phyloP scores from a whole-genome alignment of 192 early-diverging fungal species.

The Geranomyces michiganensis region DNA sequence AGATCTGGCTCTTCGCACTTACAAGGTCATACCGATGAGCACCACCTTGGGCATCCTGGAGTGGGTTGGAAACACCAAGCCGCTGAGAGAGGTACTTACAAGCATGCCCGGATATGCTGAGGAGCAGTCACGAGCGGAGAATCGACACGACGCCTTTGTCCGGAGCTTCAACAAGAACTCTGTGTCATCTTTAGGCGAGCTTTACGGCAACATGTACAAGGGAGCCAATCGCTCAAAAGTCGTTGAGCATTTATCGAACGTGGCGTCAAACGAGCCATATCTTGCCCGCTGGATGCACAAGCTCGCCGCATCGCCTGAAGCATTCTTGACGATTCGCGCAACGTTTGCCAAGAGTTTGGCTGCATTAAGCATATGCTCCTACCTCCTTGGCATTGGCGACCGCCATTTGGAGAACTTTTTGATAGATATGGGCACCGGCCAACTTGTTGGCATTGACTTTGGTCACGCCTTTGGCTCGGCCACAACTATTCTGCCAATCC shows the following conservation, averaged over 20 bases:
- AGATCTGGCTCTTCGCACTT: slow-evolving; percentile 63
- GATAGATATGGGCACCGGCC: slow-evolving; percentile 67
- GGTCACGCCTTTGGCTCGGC: slow-evolving; percentile 83
- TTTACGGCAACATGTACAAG: slow-evolving; percentile 59
- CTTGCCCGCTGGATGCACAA: slow-evolving; percentile 59
- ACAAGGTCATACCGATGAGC: slow-evolving; percentile 65
- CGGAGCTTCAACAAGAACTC: slow-evolving; percentile 38
- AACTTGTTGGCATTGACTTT: slow-evolving; percentile 78
- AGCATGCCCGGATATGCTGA: slow-evolving; percentile 51
- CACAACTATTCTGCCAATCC: slow-evolving; percentile 73
- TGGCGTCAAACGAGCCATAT: slow-evolving; percentile 47
- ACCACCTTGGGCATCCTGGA: slow-evolving; percentile 70
- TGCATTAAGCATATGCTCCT: slow-evolving; percentile 70
- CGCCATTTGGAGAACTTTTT: slow-evolving; percentile 80
- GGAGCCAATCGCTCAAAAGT: slow-evolving; percentile 54
- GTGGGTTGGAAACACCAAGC: slow-evolving; percentile 75
- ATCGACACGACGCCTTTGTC: slow-evolving; percentile 55
- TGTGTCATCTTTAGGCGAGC: slow-evolving; percentile 23
- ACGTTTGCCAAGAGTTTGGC: slow-evolving; percentile 73
- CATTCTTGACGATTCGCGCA: slow-evolving; percentile 67
- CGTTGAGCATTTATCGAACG: slow-evolving; percentile 49
- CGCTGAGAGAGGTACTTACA: slow-evolving; percentile 64
- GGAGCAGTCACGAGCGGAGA: slow-evolving; percentile 42
- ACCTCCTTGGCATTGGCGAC: slow-evolving; percentile 80
- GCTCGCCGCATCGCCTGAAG: slow-evolving; percentile 70